Evolutionary conservation across 2,329 filamentous ascomycete species (phyloP), one percentile per base, ranked within the genome.

Genomic region (Sodiomyces alkalinus): DNA sequence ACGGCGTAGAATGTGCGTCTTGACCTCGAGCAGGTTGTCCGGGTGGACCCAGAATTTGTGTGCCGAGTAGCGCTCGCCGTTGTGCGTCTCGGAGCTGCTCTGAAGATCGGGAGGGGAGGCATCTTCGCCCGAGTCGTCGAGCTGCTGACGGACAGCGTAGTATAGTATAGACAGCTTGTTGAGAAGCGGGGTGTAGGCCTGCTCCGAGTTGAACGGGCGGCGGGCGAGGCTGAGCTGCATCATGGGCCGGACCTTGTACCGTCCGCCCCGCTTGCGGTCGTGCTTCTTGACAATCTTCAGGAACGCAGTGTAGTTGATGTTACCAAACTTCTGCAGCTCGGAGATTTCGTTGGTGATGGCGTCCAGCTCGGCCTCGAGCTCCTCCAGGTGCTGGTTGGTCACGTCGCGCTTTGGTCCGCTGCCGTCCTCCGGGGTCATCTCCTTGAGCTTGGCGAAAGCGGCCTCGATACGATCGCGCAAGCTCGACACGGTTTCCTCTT

Each of bases 261-360:
- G 68, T 39, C 74, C 68, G 31, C 86, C 86, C 40, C 87, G 71
- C 58, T 87, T 92, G 40, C 90, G 80, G 55, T 98, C 90, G 56
- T 98, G 90, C 60, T 98, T 98, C 73, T 98, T 98, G 32, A 85
- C 85, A 26, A 92, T 92, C 64, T 98, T 98, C 48, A 94, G 68
- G 55, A 96, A 93, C 26, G 85, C 90, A 5, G 90, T 93, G 55
- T 94, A 98, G 59, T 98, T 98, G 59, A 94, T 77, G 39, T 78
- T 80, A 53, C 83, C 90, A 58, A 90, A 98, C 52, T 82, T 90
- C 56, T 93, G 90, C 41, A 98, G 68, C 60, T 92, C 81, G 50
- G 79, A 87, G 46, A 92, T 76, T 54, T 94, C 83, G 49, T 82
- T 81, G 19, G 81, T 90, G 53, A 96, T 90, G 30, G 58, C 56